Percentiles rank a stretch among this genome's conserved stretches.
These are phyloP conservation scores for Suhomyces vadensis DNA, from an alignment of 805 yeast genomes.

Conservation along the genomic window DNA sequence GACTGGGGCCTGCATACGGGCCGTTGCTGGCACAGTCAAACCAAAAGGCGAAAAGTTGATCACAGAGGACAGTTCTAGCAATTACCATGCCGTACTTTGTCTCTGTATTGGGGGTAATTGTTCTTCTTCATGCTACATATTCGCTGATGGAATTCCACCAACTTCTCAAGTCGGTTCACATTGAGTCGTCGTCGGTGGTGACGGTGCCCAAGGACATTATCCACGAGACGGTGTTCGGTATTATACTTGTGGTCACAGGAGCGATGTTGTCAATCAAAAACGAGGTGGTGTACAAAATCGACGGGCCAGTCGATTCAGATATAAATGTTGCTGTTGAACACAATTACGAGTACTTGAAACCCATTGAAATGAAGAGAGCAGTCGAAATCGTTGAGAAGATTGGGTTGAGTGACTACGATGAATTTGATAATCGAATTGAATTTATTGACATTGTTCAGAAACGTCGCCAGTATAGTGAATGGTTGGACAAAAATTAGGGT, in stretches of 20 bases:
- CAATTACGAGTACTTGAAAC: conserved; percentile 39
- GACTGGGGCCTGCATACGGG: no score
- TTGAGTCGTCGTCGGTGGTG: conserved; percentile 17
- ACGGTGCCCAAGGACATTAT: conserved; percentile 46
- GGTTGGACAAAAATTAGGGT: conserved; percentile 36
- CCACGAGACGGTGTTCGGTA: conserved; percentile 52
- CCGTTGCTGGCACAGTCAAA: no score
- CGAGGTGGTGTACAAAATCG: conserved; percentile 10
- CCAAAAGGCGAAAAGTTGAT: no score
- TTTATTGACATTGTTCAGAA: conserved; percentile 51
- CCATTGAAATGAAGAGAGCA: conserved; percentile 49
- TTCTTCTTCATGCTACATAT: conserved; percentile 51
- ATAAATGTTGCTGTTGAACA: conserved; percentile 20
- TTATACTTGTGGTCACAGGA: conserved; percentile 38
- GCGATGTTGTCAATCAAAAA: conserved; percentile 17
- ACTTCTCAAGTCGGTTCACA: conserved; percentile 25
- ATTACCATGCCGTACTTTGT: conserved; percentile 10
- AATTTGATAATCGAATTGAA: conserved; percentile 49
- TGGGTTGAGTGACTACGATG: conserved; percentile 49
- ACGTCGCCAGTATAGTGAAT: conserved; percentile 45
- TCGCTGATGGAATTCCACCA: conserved; percentile 55
- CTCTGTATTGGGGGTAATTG: conserved; percentile 14
- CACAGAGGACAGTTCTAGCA: not conserved
- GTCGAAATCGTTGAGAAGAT: conserved; percentile 47
- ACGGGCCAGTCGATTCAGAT: conserved; percentile 8